Evolutionary conservation across 2,329 filamentous ascomycete genomes (phyloP), one percentile per base, ranked within the genome.

Genomic region (Coleophoma eucalyptorum): DNA sequence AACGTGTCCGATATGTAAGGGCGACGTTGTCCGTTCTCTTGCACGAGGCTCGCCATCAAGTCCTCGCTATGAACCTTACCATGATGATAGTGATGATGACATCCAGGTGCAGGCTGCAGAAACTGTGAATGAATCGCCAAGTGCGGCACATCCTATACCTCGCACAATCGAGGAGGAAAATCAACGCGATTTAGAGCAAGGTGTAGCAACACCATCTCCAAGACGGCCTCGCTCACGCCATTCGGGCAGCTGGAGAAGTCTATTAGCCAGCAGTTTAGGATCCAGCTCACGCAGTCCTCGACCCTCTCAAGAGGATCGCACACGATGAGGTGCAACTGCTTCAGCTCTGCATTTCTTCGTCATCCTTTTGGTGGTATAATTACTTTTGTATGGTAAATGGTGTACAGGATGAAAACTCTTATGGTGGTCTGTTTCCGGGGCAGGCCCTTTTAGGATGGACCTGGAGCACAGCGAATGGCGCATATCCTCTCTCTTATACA

Each of bases 1-100:
- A 56, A 99, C 94, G n/a, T 99, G 94, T 63, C 94, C 94, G 1
- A 97, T 99, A 54, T 99, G 94, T 74, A 99, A 99, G 73, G 91
- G 92, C 45, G 94, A 99, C 65, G 94, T 99, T 34, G 93, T 99
- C 15, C 75, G 80, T 31, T 84, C 81, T 8, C 69, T 90, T 56
- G 79, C 83, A 16, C 76, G 74, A 49, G 62, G 61, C 18, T 62
- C 62, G 4, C 55, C 62, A 31, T 63, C 64, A 5, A 60, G 53
- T 48, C 59, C 63, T 19, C 58, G 62, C 5, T 67, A 65, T 42
- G 64, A 66, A 35, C 49, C 63, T 12, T 65, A 69, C 26, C 64
- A 69, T 32, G 70, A 75, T 41, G 65, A 70, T 20, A 70, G 71
- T 16, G 67, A 68, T n/a, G 68, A 74, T 38, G 67, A 72, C 37